A percentile compares a stretch with the other conserved stretches of the same genome.
These are phyloP conservation scores for Tolypocladium capitatum DNA, from an alignment of 2,329 filamentous ascomycete genomes.

Conservation along the genomic window DNA sequence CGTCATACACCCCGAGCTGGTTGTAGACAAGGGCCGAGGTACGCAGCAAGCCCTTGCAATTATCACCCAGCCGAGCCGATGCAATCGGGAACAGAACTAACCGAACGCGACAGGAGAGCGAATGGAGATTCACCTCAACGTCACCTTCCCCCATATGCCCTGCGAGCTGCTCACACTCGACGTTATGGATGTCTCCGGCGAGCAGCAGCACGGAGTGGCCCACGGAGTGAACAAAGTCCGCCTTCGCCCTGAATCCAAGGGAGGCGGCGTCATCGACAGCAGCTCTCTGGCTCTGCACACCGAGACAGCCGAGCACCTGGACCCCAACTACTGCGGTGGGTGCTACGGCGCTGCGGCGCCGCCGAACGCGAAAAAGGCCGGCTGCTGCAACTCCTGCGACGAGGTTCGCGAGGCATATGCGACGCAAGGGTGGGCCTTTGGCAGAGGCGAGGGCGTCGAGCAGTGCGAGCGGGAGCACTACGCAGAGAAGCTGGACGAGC, in stretches of 20 bases:
- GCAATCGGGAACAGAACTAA: constrained; percentile 8
- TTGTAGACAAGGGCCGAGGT: constrained; percentile 96
- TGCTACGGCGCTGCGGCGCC: constrained; percentile 82
- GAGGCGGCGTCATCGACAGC: constrained; percentile 61
- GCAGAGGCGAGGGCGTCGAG: constrained; percentile 80
- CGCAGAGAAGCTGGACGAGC: constrained; percentile 71
- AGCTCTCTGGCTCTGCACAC: constrained; percentile 54
- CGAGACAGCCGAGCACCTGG: constrained; percentile 62
- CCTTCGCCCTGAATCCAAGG: constrained; percentile 57
- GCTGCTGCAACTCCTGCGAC: constrained; percentile 94
- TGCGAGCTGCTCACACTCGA: constrained; percentile 94
- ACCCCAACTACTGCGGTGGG: constrained; percentile 81
- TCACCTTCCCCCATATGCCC: constrained; percentile 85
- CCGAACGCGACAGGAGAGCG: constrained; percentile 55
- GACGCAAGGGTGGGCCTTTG: constrained; percentile 83
- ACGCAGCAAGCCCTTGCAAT: constrained; percentile 12
- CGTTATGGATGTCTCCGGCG: constrained; percentile 97
- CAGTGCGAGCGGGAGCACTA: constrained; percentile 96
- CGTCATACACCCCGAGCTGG: constrained; percentile 76
- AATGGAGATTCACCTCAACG: constrained; percentile 98
- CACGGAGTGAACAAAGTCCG: constrained; percentile 89
- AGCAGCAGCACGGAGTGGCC: constrained; percentile 87
- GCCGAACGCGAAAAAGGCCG: constrained; percentile 56
- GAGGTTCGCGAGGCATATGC: constrained; percentile 95
- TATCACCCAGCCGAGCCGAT: background rate